A percentile compares a stretch with the other conserved stretches of the same genome.
These are phyloP conservation scores for Cyclotella distinguenda DNA, from an alignment of 108 stramenopile species.

Conservation along the genomic window DNA sequence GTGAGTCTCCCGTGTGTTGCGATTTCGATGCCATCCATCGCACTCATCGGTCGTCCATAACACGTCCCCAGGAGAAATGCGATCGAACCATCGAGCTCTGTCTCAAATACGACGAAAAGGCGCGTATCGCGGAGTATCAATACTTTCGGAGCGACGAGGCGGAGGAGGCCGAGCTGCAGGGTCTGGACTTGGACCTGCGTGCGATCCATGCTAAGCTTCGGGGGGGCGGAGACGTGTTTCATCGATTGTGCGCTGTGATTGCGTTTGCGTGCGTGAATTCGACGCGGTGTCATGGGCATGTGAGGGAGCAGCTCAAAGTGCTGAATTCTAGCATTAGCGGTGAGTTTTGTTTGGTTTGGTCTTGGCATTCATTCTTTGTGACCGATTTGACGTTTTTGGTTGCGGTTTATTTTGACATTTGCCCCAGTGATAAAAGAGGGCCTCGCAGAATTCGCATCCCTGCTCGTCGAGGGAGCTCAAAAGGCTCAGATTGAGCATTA, in stretches of 20 bases:
- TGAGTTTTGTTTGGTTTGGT: slow-evolving; percentile 1
- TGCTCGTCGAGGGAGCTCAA: slow-evolving; percentile 31
- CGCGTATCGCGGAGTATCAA: slow-evolving; percentile 71
- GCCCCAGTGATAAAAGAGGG: slow-evolving; percentile 36
- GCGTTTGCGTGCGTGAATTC: slow-evolving; percentile 65
- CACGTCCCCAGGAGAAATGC: slow-evolving; percentile 61
- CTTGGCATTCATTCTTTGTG: neutral
- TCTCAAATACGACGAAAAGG: slow-evolving; percentile 67
- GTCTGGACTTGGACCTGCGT: slow-evolving; percentile 56
- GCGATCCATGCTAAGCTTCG: slow-evolving; percentile 72
- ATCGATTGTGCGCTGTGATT: slow-evolving; percentile 68
- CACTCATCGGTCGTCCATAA: neutral
- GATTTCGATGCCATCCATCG: too few species aligned
- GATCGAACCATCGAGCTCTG: slow-evolving; percentile 76
- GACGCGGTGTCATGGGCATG: slow-evolving; percentile 68
- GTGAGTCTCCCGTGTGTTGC: slow-evolving; percentile 9
- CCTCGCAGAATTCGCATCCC: slow-evolving; percentile 36
- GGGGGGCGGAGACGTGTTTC: slow-evolving; percentile 78
- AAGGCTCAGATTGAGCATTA: slow-evolving; percentile 47
- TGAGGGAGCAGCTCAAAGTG: slow-evolving; percentile 55
- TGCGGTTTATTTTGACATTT: neutral
- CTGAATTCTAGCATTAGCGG: slow-evolving; percentile 67
- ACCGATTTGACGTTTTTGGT: neutral
- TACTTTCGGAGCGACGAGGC: slow-evolving; percentile 65
- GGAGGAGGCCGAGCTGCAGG: slow-evolving; percentile 52